Base-by-base conservation (phyloP, 2,329 filamentous ascomycete species). In the Pseudogymnoascus verrucosus region DNA sequence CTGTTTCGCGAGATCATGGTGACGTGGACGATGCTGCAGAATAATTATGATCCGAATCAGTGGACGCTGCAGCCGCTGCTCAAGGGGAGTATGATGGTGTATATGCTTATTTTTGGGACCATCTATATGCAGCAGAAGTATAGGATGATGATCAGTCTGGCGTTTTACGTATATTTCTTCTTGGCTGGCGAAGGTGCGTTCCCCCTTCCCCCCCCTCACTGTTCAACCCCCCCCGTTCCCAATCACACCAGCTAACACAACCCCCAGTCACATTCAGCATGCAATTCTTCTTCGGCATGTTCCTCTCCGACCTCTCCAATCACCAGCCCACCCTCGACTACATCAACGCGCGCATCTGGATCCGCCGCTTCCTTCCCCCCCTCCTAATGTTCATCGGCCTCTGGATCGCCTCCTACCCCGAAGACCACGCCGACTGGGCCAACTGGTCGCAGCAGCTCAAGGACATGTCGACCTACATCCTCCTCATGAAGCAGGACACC, bases 231-330 rank as follows among this genome's bases (percentile, higher is more conserved):
- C 19, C 11, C 1, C 26, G 8, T 5, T 3, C 5, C 1, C 23
- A 14, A n/a, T n/a, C 28, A 23, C 60, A 23, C 16, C 60, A 44
- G 26, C 60, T 47, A 39, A 44, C 37, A 36, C 12, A 16, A 6
- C n/a, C n/a, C 12, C 2, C 59, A 79, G 77, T 76, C 31, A 74
- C 74, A 37, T 83, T 83, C 65, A 80, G 81, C 60, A 81, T 83
- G 74, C 85, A 85, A 71, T 82, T 86, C 70, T 83, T 85, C 73
- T 82, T 81, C 64, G 85, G 85, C 65, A 84, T 84, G 69, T 82
- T 87, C 69, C 77, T 88, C 31, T 81, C 83, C 34, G 85, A 88
- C 68, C 69, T 87, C 39, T 81, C 84, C 65, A 81, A 83, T 70
- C 74, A 79, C 67, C 77, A 77, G 44, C 74, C 78, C 1, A 79